Percentiles rank a stretch among this genome's conserved stretches.
phyloP scores from a whole-genome alignment of 1,284 basidiomycete species.

The Cerrena zonata region DNA sequence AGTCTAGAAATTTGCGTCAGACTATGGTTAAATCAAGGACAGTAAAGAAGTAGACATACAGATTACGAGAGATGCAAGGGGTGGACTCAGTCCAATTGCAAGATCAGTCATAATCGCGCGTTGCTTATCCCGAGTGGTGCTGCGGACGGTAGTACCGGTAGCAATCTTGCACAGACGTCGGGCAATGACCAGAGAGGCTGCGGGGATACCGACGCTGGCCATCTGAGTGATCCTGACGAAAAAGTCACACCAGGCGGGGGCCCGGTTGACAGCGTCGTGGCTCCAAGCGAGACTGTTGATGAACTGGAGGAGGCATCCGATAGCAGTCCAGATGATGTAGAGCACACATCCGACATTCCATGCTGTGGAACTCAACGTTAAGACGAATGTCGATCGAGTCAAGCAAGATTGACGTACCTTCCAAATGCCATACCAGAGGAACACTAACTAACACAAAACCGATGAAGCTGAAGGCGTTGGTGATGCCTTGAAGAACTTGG shows the following conservation, averaged over 20 bases:
- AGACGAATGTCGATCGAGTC: not conserved
- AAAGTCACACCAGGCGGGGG: constrained; percentile 75
- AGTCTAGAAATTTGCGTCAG: constrained; percentile 15
- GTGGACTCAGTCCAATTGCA: constrained; percentile 32
- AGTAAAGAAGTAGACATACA: constrained; percentile 27
- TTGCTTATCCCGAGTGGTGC: constrained; percentile 25
- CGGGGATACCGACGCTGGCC: constrained; percentile 34
- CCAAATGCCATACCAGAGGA: constrained; percentile 56
- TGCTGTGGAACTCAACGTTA: too few species aligned
- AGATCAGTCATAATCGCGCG: constrained; percentile 33
- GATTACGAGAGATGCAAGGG: constrained; percentile 30
- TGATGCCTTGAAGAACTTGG: constrained; percentile 8
- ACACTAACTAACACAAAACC: constrained; percentile 45
- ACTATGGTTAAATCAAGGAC: too few species aligned
- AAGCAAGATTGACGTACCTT: constrained; percentile 29
- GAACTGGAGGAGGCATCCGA: constrained; percentile 49
- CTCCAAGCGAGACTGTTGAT: constrained; percentile 68
- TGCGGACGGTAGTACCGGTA: constrained; percentile 14
- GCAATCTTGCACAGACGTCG: constrained; percentile 44
- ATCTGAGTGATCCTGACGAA: constrained; percentile 34
- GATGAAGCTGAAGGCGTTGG: constrained; percentile 37
- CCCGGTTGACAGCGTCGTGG: constrained; percentile 46
- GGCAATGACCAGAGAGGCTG: constrained; percentile 43
- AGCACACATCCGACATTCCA: constrained; percentile 55
- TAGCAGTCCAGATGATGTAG: constrained; percentile 57